Evolutionary conservation across 1,284 basidiomycete species (phyloP), one percentile per base, ranked within the genome.

Genomic region (Peniophora sp.): DNA sequence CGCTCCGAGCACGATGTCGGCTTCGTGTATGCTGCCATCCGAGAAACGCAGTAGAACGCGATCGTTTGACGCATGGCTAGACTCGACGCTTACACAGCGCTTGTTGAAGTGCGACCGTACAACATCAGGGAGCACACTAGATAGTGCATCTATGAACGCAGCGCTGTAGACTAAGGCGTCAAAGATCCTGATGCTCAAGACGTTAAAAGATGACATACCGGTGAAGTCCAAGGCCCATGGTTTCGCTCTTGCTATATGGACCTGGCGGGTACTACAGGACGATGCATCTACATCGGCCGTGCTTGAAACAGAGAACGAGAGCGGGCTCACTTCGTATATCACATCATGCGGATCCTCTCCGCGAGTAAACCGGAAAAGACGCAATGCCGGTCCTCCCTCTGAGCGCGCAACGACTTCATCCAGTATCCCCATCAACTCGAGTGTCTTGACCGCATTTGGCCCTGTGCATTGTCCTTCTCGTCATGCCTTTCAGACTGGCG

Each of bases 1-100:
- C 3, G 74, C 70, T 6, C 74, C 75, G 47, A 79, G 63, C 20
- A 79, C 64, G 3, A 78, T 56, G 50, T 77, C 75, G 8, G 74
- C 62, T 56, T 72, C 68, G 47, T 70, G 61, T 0, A 61, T 65
- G 9, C 69, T 68, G 5, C 70, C 70, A 53, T 78, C 74, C n/a
- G 68, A 54, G 55, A 79, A 79, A 32, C 66, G 61, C 2, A 78
- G 57, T 5, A 61, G 48, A 5, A 67, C 57, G 11, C 54, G 58
- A 14, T 64, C 63, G 20, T 61, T 59, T 20, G 55, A 52, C 24
- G 55, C 49, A 32, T 50, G 27, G 16, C 50, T 47, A 19, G 35
- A 44, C n/a, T 63, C 56, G 25, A 74, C 58, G 8, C 62, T 64
- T 12, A 59, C 63, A 52, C 73, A 74, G 8, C 75, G 73, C 56